Evolutionary conservation across 768 basidiomycete genomes (phyloP).

Genomic region (Kwoniella sp.): DNA sequence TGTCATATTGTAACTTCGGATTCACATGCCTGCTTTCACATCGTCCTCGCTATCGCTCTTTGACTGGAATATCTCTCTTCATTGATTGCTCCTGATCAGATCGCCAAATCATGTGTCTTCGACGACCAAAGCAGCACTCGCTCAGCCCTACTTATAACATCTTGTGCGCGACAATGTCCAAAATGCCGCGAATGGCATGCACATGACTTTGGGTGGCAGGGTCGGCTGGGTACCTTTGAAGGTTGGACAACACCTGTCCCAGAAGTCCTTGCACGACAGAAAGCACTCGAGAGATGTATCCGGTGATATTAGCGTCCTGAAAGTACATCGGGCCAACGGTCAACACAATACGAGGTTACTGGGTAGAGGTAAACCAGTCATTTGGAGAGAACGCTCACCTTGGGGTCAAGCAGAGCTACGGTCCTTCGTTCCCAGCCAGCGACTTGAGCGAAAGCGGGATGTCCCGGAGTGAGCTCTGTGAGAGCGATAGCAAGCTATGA

Average conservation of each 20-base stretch:
- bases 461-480: slow-evolving; percentile 17
- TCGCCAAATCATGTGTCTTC: too few species aligned
- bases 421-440: slow-evolving; percentile 28
- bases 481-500: slow-evolving; percentile 26
- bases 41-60: too few species aligned
- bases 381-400: slow-evolving; percentile 11
- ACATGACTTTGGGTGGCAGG: slow-evolving; percentile 10
- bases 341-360: neutral
- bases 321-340: too few species aligned
- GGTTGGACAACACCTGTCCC: slow-evolving; percentile 3
- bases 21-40: too few species aligned
- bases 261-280: slow-evolving; percentile 20
- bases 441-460: slow-evolving; percentile 15
- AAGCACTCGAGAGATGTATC: slow-evolving; percentile 21
- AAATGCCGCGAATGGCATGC: slow-evolving; percentile 12
- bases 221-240: slow-evolving; percentile 20
- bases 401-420: slow-evolving; percentile 25
- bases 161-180: slow-evolving; percentile 27
- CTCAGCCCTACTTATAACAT: neutral
- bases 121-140: too few species aligned
- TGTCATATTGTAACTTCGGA: too few species aligned
- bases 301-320: slow-evolving; percentile 23
- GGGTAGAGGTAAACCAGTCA: too few species aligned
- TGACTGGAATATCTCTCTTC: neutral
- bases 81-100: too few species aligned